Evolutionary conservation across 768 basidiomycete species (phyloP).

Genomic region (Wakefieldia striispora): DNA sequence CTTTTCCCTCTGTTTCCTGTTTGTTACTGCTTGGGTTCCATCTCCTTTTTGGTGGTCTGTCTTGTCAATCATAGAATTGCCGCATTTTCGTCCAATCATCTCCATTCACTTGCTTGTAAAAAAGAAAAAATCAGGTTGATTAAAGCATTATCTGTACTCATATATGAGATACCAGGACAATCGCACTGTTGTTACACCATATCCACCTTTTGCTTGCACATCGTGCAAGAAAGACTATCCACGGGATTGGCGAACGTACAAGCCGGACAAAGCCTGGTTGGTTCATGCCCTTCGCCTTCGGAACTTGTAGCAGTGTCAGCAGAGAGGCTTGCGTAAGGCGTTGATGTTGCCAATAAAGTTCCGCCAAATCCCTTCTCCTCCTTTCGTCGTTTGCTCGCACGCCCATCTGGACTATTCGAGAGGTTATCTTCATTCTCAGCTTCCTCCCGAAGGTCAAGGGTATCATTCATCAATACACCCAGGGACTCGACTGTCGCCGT

Average conservation of each 20-base stretch:
- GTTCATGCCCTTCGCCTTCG: constrained; percentile 29
- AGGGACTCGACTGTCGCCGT: constrained; percentile 48
- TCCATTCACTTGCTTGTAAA: constrained; percentile 18
- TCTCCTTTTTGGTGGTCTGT: constrained; percentile 23
- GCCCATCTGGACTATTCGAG: constrained; percentile 48
- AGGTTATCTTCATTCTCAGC: constrained; percentile 57
- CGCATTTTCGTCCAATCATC: constrained; percentile 19
- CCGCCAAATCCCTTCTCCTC: constrained; percentile 73
- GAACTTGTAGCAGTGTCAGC: constrained; percentile 34
- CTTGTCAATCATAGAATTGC: constrained; percentile 31
- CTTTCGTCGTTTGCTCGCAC: constrained; percentile 40
- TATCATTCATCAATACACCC: constrained; percentile 58
- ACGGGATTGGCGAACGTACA: constrained; percentile 61
- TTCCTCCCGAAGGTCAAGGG: constrained; percentile 64
- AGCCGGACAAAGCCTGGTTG: constrained; percentile 44
- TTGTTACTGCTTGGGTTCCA: constrained; percentile 23
- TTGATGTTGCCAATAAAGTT: constrained; percentile 57
- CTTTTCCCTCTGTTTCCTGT: background rate
- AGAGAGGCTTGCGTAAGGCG: constrained; percentile 27
- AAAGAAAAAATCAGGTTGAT: constrained; percentile 21
- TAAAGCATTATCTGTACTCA: constrained; percentile 37
- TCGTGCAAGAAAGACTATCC: constrained; percentile 41
- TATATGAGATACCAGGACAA: constrained; percentile 33
- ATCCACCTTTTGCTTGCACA: constrained; percentile 42
- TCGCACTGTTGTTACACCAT: constrained; percentile 14